These are phyloP conservation scores for Colletotrichum higginsianum DNA, from an alignment of 2,329 filamentous ascomycete species.

Conservation along the genomic window DNA sequence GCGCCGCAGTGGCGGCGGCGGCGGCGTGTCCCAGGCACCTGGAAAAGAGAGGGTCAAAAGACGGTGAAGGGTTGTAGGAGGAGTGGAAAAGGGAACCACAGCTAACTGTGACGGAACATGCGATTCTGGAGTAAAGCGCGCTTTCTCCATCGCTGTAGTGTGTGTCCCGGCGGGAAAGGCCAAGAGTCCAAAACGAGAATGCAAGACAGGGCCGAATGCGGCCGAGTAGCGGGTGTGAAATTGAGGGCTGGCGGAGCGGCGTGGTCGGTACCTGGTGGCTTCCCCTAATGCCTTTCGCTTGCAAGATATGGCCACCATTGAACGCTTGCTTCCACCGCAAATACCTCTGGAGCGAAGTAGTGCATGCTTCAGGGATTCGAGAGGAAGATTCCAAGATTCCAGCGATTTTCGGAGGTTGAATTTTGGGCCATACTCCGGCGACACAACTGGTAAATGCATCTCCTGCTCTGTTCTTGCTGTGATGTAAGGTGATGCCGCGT, in stretches of 20 bases:
- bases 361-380: background rate
- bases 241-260: slow-evolving; percentile 7
- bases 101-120: slow-evolving; percentile 10
- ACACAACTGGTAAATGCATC: too few species aligned
- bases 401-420: background rate
- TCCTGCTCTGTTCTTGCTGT: background rate
- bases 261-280: slow-evolving; percentile 18
- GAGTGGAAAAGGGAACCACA: slow-evolving; percentile 13
- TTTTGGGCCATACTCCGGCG: background rate
- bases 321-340: background rate
- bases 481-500: background rate
- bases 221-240: slow-evolving; percentile 28
- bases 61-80: slow-evolving; percentile 28
- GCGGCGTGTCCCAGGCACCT: slow-evolving; percentile 21
- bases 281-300: slow-evolving; percentile 2
- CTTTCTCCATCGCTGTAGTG: background rate
- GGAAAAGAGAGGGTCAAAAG: slow-evolving; percentile 38
- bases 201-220: slow-evolving; percentile 17
- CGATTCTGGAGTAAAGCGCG: background rate
- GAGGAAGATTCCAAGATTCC: background rate
- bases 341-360: background rate
- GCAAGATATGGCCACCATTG: background rate
- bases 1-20: background rate
- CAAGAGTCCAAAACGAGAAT: background rate
- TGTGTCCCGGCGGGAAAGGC: background rate